These are phyloP conservation scores for Coemansia sp. DNA, from an alignment of 192 early-diverging fungal genomes.

Conservation along the genomic window DNA sequence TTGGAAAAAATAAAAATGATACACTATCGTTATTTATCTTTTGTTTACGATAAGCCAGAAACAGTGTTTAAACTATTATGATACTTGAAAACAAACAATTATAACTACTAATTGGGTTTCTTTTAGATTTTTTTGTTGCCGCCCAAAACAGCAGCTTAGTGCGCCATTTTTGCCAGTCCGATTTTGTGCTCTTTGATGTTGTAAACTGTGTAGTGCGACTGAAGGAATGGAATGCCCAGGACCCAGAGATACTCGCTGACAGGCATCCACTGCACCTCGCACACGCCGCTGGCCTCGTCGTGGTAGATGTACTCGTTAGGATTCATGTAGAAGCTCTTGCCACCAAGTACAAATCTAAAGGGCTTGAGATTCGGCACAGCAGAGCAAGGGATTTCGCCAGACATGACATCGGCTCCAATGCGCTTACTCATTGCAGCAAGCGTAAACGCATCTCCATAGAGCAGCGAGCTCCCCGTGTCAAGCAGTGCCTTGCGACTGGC, in stretches of 20 bases:
- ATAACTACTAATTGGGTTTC: too few relatives aligned
- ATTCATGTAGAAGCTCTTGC: slow-evolving; percentile 44
- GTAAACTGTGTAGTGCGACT: slow-evolving; percentile 57
- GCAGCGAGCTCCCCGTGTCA: slow-evolving; percentile 52
- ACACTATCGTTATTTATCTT: too few relatives aligned
- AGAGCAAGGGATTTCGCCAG: slow-evolving; percentile 44
- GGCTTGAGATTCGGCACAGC: slow-evolving; percentile 37
- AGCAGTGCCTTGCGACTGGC: slow-evolving; percentile 54
- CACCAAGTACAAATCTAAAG: slow-evolving; percentile 52
- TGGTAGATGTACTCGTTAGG: slow-evolving; percentile 52
- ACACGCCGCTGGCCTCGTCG: slow-evolving; percentile 34
- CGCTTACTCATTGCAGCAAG: slow-evolving; percentile 45
- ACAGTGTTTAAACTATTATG: too few relatives aligned
- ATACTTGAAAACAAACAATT: too few relatives aligned
- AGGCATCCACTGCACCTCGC: slow-evolving; percentile 58
- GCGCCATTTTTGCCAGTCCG: slow-evolving; percentile 37
- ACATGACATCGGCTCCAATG: slow-evolving; percentile 42
- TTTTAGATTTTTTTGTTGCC: too few relatives aligned
- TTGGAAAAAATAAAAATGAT: too few relatives aligned
- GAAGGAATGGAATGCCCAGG: slow-evolving; percentile 52
- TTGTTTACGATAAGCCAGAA: too few relatives aligned
- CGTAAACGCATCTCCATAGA: slow-evolving; percentile 49
- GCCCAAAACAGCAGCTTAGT: neutral
- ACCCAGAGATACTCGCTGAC: slow-evolving; percentile 56
- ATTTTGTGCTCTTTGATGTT: slow-evolving; percentile 46